A percentile compares a stretch with the other conserved stretches of the same genome.
These are phyloP conservation scores for Colletotrichum horii DNA, from an alignment of 2,329 filamentous ascomycete species.

Conservation along the genomic window DNA sequence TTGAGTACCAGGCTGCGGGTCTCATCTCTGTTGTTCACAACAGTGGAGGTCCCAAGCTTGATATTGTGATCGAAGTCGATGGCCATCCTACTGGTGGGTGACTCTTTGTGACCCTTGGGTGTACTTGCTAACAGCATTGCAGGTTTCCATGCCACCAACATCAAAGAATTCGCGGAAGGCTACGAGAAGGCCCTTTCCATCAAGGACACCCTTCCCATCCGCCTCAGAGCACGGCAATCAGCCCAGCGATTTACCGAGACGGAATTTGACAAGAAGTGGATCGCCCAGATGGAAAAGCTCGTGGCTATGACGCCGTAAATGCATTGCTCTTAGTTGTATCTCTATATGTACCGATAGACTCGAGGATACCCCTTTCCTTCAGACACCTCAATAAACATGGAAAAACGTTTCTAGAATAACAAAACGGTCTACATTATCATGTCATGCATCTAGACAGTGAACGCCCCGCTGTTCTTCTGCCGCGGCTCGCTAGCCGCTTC, in stretches of 20 bases:
- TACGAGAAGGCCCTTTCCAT: slow-evolving; percentile 80
- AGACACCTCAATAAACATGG: slow-evolving; percentile 10
- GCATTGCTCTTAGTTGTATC: slow-evolving; percentile 13
- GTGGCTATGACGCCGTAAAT: slow-evolving; percentile 48
- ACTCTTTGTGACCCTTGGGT: neutral
- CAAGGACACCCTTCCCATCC: slow-evolving; percentile 75
- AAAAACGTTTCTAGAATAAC: neutral
- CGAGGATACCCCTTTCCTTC: slow-evolving; percentile 40
- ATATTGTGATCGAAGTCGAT: slow-evolving; percentile 86
- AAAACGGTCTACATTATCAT: neutral
- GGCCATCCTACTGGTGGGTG: slow-evolving; percentile 75
- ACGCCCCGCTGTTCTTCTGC: slow-evolving; percentile 73
- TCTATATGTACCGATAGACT: slow-evolving; percentile 32
- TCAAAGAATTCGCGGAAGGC: slow-evolving; percentile 78
- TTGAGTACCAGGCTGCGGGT: slow-evolving; percentile 96
- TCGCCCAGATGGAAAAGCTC: slow-evolving; percentile 74
- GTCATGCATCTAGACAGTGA: slow-evolving; percentile 41
- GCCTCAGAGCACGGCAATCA: slow-evolving; percentile 76
- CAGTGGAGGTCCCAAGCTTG: slow-evolving; percentile 88
- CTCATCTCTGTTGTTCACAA: slow-evolving; percentile 92
- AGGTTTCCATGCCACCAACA: slow-evolving; percentile 86
- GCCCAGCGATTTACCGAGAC: slow-evolving; percentile 87
- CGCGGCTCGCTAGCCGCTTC: slow-evolving; percentile 80
- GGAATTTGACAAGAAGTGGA: slow-evolving; percentile 82
- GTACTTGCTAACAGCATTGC: slow-evolving; percentile 23